These are phyloP conservation scores for Fusarium sp. DNA, from an alignment of 2,329 filamentous ascomycete genomes.

Conservation along the genomic window DNA sequence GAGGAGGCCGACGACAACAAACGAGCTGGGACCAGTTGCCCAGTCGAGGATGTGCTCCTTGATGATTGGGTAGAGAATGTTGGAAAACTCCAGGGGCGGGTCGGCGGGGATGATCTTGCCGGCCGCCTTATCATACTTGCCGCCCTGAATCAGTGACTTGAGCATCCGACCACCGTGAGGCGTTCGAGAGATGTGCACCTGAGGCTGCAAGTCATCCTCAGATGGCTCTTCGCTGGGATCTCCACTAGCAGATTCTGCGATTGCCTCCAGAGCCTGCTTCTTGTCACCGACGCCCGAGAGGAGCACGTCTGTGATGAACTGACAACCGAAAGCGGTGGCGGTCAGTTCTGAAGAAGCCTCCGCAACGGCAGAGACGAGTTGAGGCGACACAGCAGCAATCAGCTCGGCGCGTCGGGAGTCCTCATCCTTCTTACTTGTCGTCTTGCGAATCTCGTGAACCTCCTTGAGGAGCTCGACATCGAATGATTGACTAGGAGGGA, in stretches of 20 bases:
- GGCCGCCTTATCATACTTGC: constrained; percentile 80
- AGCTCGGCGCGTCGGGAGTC: constrained; percentile 81
- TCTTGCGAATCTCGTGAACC: constrained; percentile 80
- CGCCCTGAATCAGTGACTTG: constrained; percentile 90
- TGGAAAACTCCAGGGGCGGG: constrained; percentile 82
- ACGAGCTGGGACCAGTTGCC: constrained; percentile 88
- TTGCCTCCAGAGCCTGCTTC: constrained; percentile 75
- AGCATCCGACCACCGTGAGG: constrained; percentile 82
- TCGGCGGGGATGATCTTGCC: constrained; percentile 78
- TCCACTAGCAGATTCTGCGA: constrained; percentile 71
- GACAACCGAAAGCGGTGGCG: constrained; percentile 83
- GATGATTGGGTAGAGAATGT: constrained; percentile 84
- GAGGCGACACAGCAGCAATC: constrained; percentile 76
- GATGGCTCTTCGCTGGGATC: constrained; percentile 58
- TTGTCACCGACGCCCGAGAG: constrained; percentile 82
- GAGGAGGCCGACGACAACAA: constrained; percentile 83
- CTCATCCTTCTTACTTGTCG: constrained; percentile 93
- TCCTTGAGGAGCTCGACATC: constrained; percentile 80
- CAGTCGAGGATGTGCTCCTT: constrained; percentile 79
- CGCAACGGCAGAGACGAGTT: constrained; percentile 79
- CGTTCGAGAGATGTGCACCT: constrained; percentile 68
- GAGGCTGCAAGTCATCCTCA: constrained; percentile 54
- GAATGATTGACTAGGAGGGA: constrained; percentile 69
- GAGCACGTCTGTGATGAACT: constrained; percentile 85
- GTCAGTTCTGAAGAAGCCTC: constrained; percentile 75